A percentile compares a stretch with the other conserved stretches of the same genome.
Conservation (phyloP, 495 filamentous ascomycete species). For the Hyaloscypha hepaticicola region DNA sequence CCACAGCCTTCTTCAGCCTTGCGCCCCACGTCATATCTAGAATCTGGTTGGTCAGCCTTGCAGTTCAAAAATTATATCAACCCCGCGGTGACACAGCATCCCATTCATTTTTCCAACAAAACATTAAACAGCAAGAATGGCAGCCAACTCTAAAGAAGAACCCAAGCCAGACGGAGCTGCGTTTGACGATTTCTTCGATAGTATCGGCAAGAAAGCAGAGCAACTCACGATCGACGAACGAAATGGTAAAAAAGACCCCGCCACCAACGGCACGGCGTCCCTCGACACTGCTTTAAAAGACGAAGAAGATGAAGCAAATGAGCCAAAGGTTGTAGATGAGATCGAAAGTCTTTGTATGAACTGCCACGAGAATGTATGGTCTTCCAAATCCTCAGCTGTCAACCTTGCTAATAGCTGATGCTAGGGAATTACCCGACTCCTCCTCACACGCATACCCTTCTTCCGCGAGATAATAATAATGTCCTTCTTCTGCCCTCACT, state of each 20-base stretch:
- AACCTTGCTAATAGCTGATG: conserved; percentile 5
- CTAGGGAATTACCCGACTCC: conserved; percentile 79
- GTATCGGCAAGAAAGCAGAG: conserved; percentile 54
- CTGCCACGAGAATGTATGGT: conserved; percentile 75
- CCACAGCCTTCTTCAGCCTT: conserved; percentile 18
- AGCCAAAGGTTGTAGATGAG: conserved; percentile 60
- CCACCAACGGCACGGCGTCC: neutral
- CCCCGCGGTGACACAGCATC: conserved; percentile 13
- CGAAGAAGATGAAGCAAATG: conserved; percentile 28
- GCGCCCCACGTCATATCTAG: neutral
- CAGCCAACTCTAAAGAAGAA: conserved; percentile 19
- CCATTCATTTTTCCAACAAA: conserved; percentile 25
- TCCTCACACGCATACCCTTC: conserved; percentile 89
- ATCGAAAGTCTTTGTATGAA: conserved; percentile 80
- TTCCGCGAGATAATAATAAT: conserved; percentile 97
- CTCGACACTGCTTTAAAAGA: neutral
- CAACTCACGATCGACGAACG: conserved; percentile 34
- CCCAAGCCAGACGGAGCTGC: conserved; percentile 31
- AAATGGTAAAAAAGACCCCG: conserved; percentile 5
- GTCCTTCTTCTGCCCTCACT: conserved; percentile 91
- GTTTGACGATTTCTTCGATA: conserved; percentile 48
- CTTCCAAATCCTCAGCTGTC: neutral
- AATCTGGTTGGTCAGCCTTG: conserved; percentile 15
- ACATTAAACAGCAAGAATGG: conserved; percentile 32
- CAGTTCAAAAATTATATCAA: conserved; percentile 12